Base-by-base conservation (phyloP, 305 asterid genomes). In the Fraxinus floribunda region DNA sequence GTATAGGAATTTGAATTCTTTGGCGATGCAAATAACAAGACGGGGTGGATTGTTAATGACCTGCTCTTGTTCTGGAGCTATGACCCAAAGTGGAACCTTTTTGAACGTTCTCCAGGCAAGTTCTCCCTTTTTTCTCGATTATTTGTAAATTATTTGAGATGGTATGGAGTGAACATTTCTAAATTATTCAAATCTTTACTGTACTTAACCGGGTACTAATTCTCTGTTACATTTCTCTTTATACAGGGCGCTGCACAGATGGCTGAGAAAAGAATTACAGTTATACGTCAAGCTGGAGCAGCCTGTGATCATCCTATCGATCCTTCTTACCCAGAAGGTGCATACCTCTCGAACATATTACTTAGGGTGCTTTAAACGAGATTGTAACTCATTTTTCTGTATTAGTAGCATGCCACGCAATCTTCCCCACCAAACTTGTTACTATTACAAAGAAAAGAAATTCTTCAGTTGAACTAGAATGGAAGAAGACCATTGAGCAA, bases 21-120 rank as follows among this genome's bases (percentile, higher is more conserved):
- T 96, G 86, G 99, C 98, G 13, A 93, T 96, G 98, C 92, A 87
- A 90, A 41, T 94, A 85, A 93, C 98, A 75, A 90, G 83, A 89
- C 89, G 86, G 66, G 97, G 98, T 78, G 99, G 99, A 76, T 86
- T 94, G 75, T 87, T 96, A 72, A 96, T 96, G 99, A 96, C 98
- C 29, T 96, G 99, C 90, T 94, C 99, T 0, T 96, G 98, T 88
- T 96, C 99, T 79, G 99, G 99, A 73, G 99, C 99, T 18, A 90
- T 96, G 95, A 93, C 99, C 81, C 99, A 91, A 85, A 94, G 98
- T 84, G 99, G 99, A 80, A 87, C 22, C 83, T 92, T 94, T 91
- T 87, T 92, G 55, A 88, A 86, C 18, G 83, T 91, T 87, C 94
- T 96, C 66, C 97, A 90, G 98, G 99, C 89, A 88, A 93, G 94